Conservation (phyloP, 371 early-diverging fungal species). For the Entomophthora muscae region DNA sequence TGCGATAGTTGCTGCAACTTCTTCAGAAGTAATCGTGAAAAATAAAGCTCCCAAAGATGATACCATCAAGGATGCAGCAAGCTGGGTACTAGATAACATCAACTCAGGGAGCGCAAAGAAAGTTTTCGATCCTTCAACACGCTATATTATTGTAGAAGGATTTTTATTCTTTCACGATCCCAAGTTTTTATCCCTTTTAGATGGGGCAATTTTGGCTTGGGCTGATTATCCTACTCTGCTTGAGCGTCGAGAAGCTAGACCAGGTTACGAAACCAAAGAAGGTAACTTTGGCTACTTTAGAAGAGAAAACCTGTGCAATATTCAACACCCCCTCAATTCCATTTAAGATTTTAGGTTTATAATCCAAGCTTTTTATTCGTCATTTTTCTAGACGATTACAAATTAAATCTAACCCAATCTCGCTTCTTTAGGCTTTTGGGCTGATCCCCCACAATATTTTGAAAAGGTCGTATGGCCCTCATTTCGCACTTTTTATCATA, state of each 20-base stretch:
- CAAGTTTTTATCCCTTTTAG: conserved; percentile 24
- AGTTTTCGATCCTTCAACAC: background rate
- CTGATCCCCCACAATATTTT: conserved; percentile 75
- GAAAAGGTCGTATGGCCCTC: conserved; percentile 64
- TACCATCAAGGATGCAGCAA: conserved; percentile 9
- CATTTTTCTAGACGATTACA: too few species aligned
- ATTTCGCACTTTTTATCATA: background rate
- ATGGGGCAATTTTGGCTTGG: conserved; percentile 39
- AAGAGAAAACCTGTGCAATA: too few species aligned
- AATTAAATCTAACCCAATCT: too few species aligned
- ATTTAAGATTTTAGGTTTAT: too few species aligned
- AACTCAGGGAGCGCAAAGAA: too few species aligned
- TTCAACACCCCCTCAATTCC: too few species aligned
- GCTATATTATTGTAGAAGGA: conserved; percentile 53
- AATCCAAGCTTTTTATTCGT: too few species aligned
- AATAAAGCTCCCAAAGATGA: background rate
- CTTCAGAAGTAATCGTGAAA: background rate
- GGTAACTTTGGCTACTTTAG: conserved; percentile 37
- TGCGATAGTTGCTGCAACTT: background rate
- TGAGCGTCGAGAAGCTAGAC: conserved; percentile 39
- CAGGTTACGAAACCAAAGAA: conserved; percentile 54
- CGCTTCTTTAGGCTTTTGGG: conserved; percentile 46
- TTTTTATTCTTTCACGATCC: conserved; percentile 45
- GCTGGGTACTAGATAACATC: background rate
- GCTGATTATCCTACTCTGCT: conserved; percentile 40